Evolutionary conservation across 2,329 filamentous ascomycete genomes (phyloP).

Genomic region (Colletotrichum somersetense): DNA sequence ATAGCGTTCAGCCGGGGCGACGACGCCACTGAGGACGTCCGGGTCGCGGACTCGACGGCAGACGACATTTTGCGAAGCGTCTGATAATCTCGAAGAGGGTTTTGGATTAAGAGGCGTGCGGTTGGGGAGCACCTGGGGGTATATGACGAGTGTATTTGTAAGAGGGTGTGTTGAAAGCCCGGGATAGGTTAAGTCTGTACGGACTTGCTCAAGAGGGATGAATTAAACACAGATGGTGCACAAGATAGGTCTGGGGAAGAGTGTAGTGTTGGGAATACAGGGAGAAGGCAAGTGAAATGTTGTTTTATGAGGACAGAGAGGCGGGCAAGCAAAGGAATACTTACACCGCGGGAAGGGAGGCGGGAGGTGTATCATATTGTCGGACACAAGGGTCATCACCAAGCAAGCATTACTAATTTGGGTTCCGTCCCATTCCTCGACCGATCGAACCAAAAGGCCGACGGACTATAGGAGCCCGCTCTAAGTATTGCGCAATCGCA

Average conservation of each 20-base stretch:
- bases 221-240: conserved; percentile 41
- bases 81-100: conserved; percentile 29
- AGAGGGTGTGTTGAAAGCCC: conserved; percentile 35
- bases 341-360: conserved; percentile 39
- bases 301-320: conserved; percentile 41
- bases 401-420: conserved; percentile 44
- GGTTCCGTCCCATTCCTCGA: conserved; percentile 17
- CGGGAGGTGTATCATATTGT: conserved; percentile 32
- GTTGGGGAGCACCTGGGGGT: conserved; percentile 2
- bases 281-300: conserved; percentile 16
- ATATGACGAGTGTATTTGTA: conserved; percentile 28
- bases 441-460: conserved; percentile 38
- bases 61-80: conserved; percentile 54
- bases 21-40: conserved; percentile 55
- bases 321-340: conserved; percentile 18
- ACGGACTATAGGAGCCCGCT: conserved; percentile 23
- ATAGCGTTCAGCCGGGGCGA: conserved; percentile 53
- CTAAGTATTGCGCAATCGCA: conserved; percentile 54
- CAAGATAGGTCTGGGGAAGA: conserved; percentile 24
- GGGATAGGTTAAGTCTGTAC: conserved; percentile 32
- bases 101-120: conserved; percentile 20
- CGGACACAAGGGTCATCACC: conserved; percentile 38
- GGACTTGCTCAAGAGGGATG: conserved; percentile 30
- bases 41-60: conserved; percentile 47
- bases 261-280: conserved; percentile 15